These are phyloP conservation scores for Penicillium herquei DNA, from an alignment of 495 filamentous ascomycete genomes.

Conservation along the genomic window DNA sequence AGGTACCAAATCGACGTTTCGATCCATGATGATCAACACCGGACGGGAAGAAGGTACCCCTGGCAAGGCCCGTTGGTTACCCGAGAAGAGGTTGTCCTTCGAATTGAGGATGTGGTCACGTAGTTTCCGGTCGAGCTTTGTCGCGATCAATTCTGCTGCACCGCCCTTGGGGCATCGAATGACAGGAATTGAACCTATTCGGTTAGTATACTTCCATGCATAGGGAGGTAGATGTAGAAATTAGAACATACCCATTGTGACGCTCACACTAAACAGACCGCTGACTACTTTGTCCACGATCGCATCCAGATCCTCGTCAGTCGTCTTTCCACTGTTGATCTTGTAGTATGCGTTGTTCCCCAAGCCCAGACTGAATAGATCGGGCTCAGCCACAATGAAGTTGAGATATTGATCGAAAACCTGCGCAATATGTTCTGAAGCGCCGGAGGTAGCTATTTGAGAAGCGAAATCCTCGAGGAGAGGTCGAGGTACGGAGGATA, in stretches of 20 bases:
- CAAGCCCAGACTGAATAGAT: slow-evolving; percentile 91
- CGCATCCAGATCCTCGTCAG: slow-evolving; percentile 82
- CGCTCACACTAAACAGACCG: slow-evolving; percentile 92
- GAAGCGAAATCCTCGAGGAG: slow-evolving; percentile 94
- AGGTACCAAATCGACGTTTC: slow-evolving; percentile 93
- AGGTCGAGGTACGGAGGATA: slow-evolving; percentile 88
- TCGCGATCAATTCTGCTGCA: slow-evolving; percentile 90
- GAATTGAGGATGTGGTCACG: slow-evolving; percentile 96
- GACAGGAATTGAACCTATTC: slow-evolving; percentile 78
- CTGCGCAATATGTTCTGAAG: slow-evolving; percentile 84
- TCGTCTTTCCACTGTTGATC: slow-evolving; percentile 88
- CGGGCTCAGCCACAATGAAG: slow-evolving; percentile 93
- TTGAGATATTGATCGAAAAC: slow-evolving; percentile 98
- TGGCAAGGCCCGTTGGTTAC: slow-evolving; percentile 45
- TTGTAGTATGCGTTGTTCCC: slow-evolving; percentile 90
- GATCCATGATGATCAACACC: slow-evolving; percentile 85
- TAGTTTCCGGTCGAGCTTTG: slow-evolving; percentile 90
- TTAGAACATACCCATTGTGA: slow-evolving; percentile 79
- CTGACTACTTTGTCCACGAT: slow-evolving; percentile 89
- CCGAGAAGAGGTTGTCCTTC: slow-evolving; percentile 89
- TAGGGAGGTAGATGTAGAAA: too few species aligned
- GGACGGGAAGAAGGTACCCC: slow-evolving; percentile 72
- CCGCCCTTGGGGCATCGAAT: slow-evolving; percentile 90
- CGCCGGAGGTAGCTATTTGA: slow-evolving; percentile 78
- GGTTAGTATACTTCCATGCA: not conserved